Evolutionary conservation across 202 grass and related monocot genomes (phyloP).

Genomic region (Thinopyrum obtusiflorum): DNA sequence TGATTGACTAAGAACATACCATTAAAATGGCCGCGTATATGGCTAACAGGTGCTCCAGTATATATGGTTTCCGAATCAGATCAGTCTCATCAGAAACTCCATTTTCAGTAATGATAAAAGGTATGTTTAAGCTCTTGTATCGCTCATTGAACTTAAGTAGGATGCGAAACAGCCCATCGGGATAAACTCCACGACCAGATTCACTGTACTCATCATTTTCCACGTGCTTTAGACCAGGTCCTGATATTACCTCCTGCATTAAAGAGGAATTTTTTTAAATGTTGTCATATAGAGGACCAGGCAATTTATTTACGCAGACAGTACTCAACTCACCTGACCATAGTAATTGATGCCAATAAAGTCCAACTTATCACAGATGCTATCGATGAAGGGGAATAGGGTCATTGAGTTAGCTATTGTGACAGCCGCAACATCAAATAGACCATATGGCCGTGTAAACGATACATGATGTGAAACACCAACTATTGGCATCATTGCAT

Average conservation of each 20-base stretch:
- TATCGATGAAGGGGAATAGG: constrained; percentile 77
- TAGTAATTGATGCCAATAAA: constrained; percentile 98
- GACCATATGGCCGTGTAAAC: constrained; percentile 79
- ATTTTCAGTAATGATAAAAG: constrained; percentile 95
- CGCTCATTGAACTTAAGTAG: constrained; percentile 80
- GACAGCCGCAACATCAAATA: constrained; percentile 84
- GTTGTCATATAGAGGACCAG: constrained; percentile 5
- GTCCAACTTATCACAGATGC: constrained; percentile 80
- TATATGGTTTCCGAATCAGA: constrained; percentile 85
- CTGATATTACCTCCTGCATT: constrained; percentile 90
- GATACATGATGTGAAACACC: constrained; percentile 83
- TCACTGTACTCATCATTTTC: constrained; percentile 84
- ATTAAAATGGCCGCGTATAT: constrained; percentile 71
- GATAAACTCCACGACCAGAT: constrained; percentile 91
- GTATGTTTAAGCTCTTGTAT: constrained; percentile 79
- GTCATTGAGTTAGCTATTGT: constrained; percentile 80
- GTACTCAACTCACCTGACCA: constrained; percentile 65
- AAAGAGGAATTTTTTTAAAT: constrained; percentile 10
- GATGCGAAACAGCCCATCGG: constrained; percentile 77
- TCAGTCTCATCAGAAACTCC: constrained; percentile 93
- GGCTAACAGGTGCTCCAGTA: constrained; percentile 88
- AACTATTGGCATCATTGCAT: constrained; percentile 50
- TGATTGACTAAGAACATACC: constrained; percentile 41
- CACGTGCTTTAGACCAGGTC: constrained; percentile 81
- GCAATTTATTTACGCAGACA: constrained; percentile 16